Conservation (phyloP, 2,329 filamentous ascomycete genomes). For the Cordyceps cicadae region DNA sequence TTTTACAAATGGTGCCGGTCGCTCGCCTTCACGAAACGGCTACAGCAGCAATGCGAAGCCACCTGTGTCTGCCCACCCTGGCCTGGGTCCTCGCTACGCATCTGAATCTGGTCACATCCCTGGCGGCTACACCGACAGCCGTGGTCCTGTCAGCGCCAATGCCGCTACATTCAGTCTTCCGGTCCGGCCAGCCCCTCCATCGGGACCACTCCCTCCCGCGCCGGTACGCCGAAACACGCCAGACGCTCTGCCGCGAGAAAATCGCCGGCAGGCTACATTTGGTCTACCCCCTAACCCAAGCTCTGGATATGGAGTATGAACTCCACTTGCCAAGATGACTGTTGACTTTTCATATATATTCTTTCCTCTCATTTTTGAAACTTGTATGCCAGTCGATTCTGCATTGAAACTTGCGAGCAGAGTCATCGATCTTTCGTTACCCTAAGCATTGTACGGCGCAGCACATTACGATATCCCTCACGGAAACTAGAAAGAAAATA, state of each 20-base stretch:
- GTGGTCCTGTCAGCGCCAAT: conserved; percentile 34
- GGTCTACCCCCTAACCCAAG: conserved; percentile 36
- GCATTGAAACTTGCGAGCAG: conserved; percentile 3
- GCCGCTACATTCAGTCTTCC: conserved; percentile 53
- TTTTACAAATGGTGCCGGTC: conserved; percentile 31
- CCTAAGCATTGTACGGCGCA: conserved; percentile 11
- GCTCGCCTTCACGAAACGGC: conserved; percentile 46
- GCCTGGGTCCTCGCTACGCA: conserved; percentile 43
- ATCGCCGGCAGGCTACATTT: conserved; percentile 46
- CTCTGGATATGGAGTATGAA: conserved; percentile 23
- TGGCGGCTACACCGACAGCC: conserved; percentile 29
- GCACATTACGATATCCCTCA: conserved; percentile 11
- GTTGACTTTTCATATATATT: not conserved
- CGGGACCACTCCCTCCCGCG: conserved; percentile 52
- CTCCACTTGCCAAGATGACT: not conserved
- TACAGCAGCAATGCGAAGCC: conserved; percentile 34
- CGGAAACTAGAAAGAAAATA: not conserved
- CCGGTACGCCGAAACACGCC: conserved; percentile 49
- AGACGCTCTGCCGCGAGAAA: conserved; percentile 45
- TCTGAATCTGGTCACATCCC: conserved; percentile 46
- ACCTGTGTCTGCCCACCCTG: conserved; percentile 35
- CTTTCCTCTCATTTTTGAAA: not conserved
- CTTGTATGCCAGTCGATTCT: not conserved
- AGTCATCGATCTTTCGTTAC: conserved; percentile 2
- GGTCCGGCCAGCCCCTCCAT: conserved; percentile 50